These are phyloP conservation scores for Aspergillus asperescens DNA, from an alignment of 495 filamentous ascomycete genomes.

Conservation along the genomic window DNA sequence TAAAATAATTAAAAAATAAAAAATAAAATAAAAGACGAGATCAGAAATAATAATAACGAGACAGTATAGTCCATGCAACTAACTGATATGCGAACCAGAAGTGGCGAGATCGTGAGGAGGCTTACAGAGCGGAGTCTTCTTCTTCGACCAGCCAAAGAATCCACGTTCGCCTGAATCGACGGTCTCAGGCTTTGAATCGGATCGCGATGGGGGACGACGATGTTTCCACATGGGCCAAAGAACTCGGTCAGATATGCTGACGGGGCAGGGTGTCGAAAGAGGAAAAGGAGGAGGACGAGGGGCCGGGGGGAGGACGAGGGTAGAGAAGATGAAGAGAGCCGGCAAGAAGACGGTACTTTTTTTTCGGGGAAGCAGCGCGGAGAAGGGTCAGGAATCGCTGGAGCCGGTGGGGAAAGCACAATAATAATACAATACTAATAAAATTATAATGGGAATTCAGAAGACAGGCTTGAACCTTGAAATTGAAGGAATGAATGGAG, in stretches of 20 bases:
- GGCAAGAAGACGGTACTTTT: too few relatives aligned
- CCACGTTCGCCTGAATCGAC: constrained; percentile 33
- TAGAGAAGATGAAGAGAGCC: constrained; percentile 1
- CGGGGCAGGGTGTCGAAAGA: constrained; percentile 15
- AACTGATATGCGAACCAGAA: too few relatives aligned
- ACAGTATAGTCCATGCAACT: constrained; percentile 5
- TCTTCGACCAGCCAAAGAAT: constrained; percentile 39
- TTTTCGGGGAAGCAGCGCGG: too few relatives aligned
- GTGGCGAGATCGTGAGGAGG: constrained; percentile 21
- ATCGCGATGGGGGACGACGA: constrained; percentile 41
- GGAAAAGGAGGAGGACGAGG: constrained; percentile 13
- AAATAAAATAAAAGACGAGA: too few relatives aligned
- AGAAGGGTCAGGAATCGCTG: constrained; percentile 14
- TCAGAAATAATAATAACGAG: constrained; percentile 7
- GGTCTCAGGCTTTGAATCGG: constrained; percentile 39
- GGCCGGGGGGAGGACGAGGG: neutral
- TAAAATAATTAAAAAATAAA: constrained; percentile 10
- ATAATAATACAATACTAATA: constrained; percentile 8
- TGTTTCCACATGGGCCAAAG: constrained; percentile 44
- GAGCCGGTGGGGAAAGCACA: constrained; percentile 10
- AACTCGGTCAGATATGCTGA: constrained; percentile 17
- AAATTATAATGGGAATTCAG: constrained; percentile 10
- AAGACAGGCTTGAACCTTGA: too few relatives aligned
- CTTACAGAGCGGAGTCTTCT: constrained; percentile 36
- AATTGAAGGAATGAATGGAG: constrained; percentile 12